Percentiles rank a stretch among this genome's conserved stretches.
Conservation (phyloP, 208 protist genomes). For the Acanthamoeba sp. region DNA sequence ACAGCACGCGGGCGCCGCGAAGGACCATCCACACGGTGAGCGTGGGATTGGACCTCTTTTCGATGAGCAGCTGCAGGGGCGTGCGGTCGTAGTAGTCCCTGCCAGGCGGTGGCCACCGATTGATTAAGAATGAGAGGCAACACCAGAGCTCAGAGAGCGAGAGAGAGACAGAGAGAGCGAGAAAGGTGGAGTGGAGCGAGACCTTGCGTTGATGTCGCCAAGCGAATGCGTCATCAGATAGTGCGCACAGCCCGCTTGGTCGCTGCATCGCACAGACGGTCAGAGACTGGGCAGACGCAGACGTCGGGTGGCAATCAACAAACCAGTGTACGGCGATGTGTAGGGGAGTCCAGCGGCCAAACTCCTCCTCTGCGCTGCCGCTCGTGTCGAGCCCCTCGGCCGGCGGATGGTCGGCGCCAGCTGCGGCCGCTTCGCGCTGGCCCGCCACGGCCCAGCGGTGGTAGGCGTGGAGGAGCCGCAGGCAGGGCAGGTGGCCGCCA, state of each 20-base stretch:
- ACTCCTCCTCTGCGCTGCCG: not conserved
- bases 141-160: no score
- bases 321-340: not conserved
- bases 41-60: not conserved
- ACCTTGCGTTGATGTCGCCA: no score
- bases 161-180: no score
- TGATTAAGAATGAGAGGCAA: no score
- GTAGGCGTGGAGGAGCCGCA: not conserved
- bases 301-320: no score
- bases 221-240: no score
- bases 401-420: no score
- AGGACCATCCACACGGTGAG: not conserved
- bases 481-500: not conserved
- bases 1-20: conserved; percentile 6
- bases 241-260: no score
- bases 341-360: not conserved
- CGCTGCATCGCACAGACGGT: no score
- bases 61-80: not conserved
- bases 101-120: not conserved
- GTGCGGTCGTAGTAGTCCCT: conserved; percentile 11
- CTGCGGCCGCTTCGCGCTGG: not conserved
- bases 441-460: not conserved
- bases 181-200: no score
- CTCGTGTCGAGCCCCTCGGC: not conserved
- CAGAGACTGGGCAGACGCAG: no score